Evolutionary conservation across 805 yeast genomes (phyloP), one percentile per base, ranked within the genome.

Genomic region (Maudiozyma saulgeensis): DNA sequence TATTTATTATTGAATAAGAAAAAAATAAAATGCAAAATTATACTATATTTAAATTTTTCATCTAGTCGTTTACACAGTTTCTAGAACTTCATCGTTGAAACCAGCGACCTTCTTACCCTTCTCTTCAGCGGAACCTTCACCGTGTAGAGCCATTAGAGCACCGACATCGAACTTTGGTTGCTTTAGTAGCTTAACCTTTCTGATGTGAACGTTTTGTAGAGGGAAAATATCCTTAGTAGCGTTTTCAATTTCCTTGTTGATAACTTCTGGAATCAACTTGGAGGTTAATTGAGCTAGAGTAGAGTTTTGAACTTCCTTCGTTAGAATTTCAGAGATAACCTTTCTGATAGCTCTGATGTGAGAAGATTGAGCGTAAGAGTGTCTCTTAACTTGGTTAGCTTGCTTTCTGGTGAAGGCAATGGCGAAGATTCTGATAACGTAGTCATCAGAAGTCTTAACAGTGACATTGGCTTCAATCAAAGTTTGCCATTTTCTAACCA

Each of bases 401-500:
- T 85, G 89, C 77, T 95, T 87, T 83, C 84, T 89, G 78, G 98
- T 91, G 95, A 90, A 90, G 61, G 95, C 98, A 78, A 91, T 88
- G 73, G 91, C 93, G 74, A 90, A 90, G 63, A 90, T 80, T 78
- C 98, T 88, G 73, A 90, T 80, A 68, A 86, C 87, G 86, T 90
- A 89, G 75, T 91, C 98, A 71, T 90, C 97, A 63, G 96, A 73
- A 69, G 98, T 90, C 86, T 90, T 90, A 70, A 88, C 96, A 65
- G 97, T 89, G 68, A 89, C 96, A 73, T 87, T 87, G 70, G 96
- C 93, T 82, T 90, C 98, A 66, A 90, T 95, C 74, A 90, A 80
- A 59, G 96, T 82, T 81, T 90, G 98, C 97, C 97, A 91, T 77
- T 91, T 90, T 83, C 97, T 87, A 59, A 90, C 97, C 74, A 91